Conservation (phyloP, 1,139 yeast genomes). For the Protomyces inundatus region DNA sequence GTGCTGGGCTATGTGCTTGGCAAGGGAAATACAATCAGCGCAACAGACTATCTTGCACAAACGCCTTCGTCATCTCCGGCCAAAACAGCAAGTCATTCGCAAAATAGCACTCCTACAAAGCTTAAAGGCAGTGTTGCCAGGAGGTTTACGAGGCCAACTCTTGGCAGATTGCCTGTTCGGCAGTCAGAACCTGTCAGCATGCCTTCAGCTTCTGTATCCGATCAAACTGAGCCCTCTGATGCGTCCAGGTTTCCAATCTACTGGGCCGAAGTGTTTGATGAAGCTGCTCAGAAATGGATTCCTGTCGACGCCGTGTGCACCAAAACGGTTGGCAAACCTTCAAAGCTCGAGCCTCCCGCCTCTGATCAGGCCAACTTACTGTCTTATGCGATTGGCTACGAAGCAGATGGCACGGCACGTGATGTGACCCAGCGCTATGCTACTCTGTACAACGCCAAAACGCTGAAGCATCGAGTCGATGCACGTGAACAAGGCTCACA, state of each 20-base stretch:
- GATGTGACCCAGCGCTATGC: constrained; percentile 87
- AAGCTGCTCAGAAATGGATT: constrained; percentile 66
- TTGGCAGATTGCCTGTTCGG: background rate
- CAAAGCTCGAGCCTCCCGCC: constrained; percentile 72
- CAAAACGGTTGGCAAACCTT: constrained; percentile 63
- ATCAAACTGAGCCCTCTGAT: constrained; percentile 4
- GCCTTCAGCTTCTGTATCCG: background rate
- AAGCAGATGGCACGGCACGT: constrained; percentile 55
- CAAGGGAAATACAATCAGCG: background rate
- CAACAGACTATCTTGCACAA: background rate
- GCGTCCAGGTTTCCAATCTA: constrained; percentile 59
- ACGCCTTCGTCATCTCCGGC: background rate
- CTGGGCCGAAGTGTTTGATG: constrained; percentile 95
- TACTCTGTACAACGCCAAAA: constrained; percentile 63
- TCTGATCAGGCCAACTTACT: constrained; percentile 56
- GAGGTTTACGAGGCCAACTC: constrained; percentile 12
- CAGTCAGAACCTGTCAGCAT: background rate
- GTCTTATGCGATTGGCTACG: constrained; percentile 73
- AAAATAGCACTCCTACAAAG: background rate
- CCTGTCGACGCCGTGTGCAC: constrained; percentile 74
- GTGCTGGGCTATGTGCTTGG: constrained; percentile 65
- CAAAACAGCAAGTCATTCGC: background rate
- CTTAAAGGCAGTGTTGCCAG: background rate
- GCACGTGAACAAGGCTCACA: constrained; percentile 51
- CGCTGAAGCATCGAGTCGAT: constrained; percentile 66